A percentile compares a stretch with the other conserved stretches of the same genome.
Evolutionary conservation across 2,329 filamentous ascomycete species (phyloP).

Genomic region (Chlorencoelia australis): DNA sequence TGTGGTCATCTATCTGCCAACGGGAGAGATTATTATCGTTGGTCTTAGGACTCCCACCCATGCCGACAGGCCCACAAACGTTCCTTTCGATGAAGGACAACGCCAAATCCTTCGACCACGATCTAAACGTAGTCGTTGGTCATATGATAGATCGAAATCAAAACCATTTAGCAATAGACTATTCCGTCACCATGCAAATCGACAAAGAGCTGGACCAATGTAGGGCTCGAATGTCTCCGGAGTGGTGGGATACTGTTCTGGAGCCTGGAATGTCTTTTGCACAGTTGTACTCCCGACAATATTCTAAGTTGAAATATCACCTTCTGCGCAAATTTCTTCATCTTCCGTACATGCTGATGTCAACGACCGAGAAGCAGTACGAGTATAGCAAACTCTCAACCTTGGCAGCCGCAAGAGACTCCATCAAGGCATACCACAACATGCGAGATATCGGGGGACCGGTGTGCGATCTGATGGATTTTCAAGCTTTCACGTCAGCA

Average conservation of each 20-base stretch:
- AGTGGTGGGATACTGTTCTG: slow-evolving; percentile 24
- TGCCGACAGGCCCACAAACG: slow-evolving; percentile 24
- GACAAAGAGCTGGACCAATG: slow-evolving; percentile 32
- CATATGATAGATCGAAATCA: slow-evolving; percentile 34
- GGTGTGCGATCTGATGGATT: slow-evolving; percentile 38
- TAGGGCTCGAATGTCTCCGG: slow-evolving; percentile 23
- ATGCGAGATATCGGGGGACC: slow-evolving; percentile 23
- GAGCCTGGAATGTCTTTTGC: slow-evolving; percentile 17
- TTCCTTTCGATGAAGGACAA: slow-evolving; percentile 1
- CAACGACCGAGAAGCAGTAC: slow-evolving; percentile 28
- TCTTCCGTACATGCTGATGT: slow-evolving; percentile 36
- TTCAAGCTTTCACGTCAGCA: slow-evolving; percentile 36
- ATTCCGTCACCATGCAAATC: slow-evolving; percentile 31
- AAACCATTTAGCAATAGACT: slow-evolving; percentile 26
- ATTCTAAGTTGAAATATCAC: slow-evolving; percentile 32
- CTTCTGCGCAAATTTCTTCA: slow-evolving; percentile 33
- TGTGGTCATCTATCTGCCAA: slow-evolving; percentile 33
- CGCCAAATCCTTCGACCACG: background rate
- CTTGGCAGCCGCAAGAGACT: slow-evolving; percentile 33
- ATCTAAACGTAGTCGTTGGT: slow-evolving; percentile 24
- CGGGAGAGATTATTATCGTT: slow-evolving; percentile 41
- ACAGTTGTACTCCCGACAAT: slow-evolving; percentile 26
- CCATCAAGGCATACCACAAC: slow-evolving; percentile 30
- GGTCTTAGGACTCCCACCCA: slow-evolving; percentile 42
- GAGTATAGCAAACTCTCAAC: slow-evolving; percentile 30